These are phyloP conservation scores for Nicotiana tabacum DNA, from an alignment of 257 asterid species.

Conservation along the genomic window DNA sequence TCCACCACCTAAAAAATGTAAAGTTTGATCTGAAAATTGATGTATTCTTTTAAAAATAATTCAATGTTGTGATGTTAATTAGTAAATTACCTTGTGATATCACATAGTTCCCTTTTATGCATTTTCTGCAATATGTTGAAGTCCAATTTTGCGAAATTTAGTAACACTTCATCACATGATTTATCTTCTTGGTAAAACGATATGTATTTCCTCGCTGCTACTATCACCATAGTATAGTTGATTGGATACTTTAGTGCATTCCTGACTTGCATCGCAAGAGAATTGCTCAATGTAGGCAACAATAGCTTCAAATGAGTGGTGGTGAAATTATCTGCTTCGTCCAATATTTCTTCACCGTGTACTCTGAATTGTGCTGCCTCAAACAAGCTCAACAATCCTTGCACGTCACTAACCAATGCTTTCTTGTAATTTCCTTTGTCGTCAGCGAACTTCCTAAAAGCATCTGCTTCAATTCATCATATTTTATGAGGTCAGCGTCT, in stretches of 20 bases:
- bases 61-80: background rate
- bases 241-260: constrained; percentile 18
- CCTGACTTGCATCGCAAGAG: background rate
- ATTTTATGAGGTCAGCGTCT: background rate
- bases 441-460: constrained; percentile 23
- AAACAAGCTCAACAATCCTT: constrained; percentile 24
- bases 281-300: background rate
- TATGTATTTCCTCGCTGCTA: constrained; percentile 19
- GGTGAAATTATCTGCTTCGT: constrained; percentile 23
- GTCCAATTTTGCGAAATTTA: constrained; percentile 26
- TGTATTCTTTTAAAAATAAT: background rate
- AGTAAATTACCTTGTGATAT: constrained; percentile 5
- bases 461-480: constrained; percentile 5
- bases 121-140: constrained; percentile 22
- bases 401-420: background rate
- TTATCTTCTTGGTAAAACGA: background rate
- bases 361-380: constrained; percentile 27
- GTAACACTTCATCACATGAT: background rate
- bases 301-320: constrained; percentile 9
- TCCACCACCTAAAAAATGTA: constrained; percentile 28
- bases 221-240: constrained; percentile 11
- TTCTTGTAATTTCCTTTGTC: constrained; percentile 13
- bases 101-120: constrained; percentile 20
- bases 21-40: background rate
- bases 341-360: background rate